phyloP scores from a whole-genome alignment of 208 protist genomes.

The Leishmania lainsoni region DNA sequence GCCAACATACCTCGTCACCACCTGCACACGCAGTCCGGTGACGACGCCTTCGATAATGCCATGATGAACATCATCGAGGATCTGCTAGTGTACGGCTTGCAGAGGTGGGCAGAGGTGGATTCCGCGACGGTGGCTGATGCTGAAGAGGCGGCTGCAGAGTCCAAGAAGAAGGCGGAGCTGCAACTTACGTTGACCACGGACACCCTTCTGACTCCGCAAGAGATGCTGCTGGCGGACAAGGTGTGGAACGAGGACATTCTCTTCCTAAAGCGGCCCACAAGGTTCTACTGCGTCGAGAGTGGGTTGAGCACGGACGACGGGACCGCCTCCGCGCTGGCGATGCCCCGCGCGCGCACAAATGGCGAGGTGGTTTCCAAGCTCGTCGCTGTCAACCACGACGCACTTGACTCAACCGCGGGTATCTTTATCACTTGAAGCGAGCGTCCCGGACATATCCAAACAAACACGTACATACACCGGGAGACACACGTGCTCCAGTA shows the following conservation, averaged over 20 bases:
- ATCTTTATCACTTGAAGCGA: conserved; percentile 32
- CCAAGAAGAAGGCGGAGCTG: conserved; percentile 11
- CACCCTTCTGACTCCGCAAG: conserved; percentile 41
- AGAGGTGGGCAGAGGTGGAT: conserved; percentile 29
- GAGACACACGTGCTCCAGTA: neutral
- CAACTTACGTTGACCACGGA: conserved; percentile 21
- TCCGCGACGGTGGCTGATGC: neutral
- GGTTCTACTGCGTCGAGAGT: conserved; percentile 69
- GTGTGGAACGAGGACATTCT: conserved; percentile 67
- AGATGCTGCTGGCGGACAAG: conserved; percentile 71
- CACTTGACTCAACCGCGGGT: conserved; percentile 14
- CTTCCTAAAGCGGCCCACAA: conserved; percentile 74
- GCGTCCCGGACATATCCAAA: neutral
- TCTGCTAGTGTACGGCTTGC: conserved; percentile 42
- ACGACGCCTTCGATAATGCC: conserved; percentile 55
- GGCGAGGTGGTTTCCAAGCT: conserved; percentile 29
- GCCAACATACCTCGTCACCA: conserved; percentile 31
- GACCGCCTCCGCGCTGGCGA: conserved; percentile 19
- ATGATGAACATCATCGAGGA: conserved; percentile 84
- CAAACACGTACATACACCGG: neutral
- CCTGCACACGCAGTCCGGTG: conserved; percentile 73
- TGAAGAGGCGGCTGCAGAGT: conserved; percentile 18
- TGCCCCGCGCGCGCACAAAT: conserved; percentile 15
- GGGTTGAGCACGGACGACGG: conserved; percentile 53
- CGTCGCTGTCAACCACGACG: conserved; percentile 18